A percentile compares a stretch with the other conserved stretches of the same genome.
These are phyloP conservation scores for Fragaria nilgerrensis DNA, from an alignment of 306 rosid species.

Conservation along the genomic window DNA sequence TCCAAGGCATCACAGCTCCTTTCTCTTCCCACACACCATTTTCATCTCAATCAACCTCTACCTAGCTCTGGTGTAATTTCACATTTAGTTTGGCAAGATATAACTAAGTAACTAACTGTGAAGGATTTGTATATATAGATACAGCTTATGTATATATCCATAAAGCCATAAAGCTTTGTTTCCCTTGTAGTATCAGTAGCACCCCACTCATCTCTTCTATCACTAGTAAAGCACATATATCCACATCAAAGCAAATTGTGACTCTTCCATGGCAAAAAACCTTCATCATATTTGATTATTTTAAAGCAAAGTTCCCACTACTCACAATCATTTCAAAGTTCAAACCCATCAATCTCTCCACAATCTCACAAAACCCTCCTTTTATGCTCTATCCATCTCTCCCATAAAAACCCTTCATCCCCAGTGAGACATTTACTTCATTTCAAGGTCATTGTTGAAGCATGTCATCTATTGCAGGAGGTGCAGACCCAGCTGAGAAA, in stretches of 20 bases:
- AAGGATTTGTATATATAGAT: not conserved
- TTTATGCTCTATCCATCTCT: conserved; percentile 8
- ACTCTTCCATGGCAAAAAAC: conserved; percentile 41
- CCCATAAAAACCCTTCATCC: conserved; percentile 29
- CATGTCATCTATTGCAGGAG: conserved; percentile 65
- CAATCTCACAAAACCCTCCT: conserved; percentile 42
- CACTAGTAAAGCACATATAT: conserved; percentile 22
- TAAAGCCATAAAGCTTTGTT: conserved; percentile 1
- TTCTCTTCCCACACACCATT: conserved; percentile 53
- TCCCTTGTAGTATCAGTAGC: conserved; percentile 27
- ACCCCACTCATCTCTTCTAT: conserved; percentile 35
- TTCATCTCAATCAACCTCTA: not conserved
- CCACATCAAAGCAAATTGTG: conserved; percentile 38
- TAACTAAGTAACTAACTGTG: not conserved
- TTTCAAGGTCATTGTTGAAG: conserved; percentile 3
- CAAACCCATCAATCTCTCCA: conserved; percentile 43
- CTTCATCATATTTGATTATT: conserved; percentile 51
- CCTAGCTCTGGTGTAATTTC: conserved; percentile 28
- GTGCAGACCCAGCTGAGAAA: conserved; percentile 47
- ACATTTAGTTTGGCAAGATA: not conserved
- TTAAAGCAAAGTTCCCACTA: conserved; percentile 53
- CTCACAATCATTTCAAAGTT: conserved; percentile 57
- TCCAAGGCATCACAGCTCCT: conserved; percentile 63
- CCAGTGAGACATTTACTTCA: conserved; percentile 22
- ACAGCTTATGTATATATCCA: not conserved